Conservation (phyloP, 345 rosid species). For the Citrus australasica region DNA sequence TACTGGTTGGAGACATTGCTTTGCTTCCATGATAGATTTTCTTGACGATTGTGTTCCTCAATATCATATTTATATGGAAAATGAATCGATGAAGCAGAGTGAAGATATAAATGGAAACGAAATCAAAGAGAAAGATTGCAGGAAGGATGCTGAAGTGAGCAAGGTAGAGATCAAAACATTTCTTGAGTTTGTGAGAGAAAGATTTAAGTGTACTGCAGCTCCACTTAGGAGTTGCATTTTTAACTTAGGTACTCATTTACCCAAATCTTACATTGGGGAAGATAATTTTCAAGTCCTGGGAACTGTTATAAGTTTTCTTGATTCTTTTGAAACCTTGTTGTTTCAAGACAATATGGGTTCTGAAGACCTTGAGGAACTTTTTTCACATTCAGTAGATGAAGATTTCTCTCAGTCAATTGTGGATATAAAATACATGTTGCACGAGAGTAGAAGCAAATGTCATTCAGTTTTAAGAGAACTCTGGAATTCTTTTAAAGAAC, state of each 20-base stretch:
- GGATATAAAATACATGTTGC: background rate
- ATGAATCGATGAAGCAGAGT: background rate
- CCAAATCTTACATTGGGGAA: slow-evolving; percentile 21
- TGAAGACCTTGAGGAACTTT: background rate
- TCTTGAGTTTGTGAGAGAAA: slow-evolving; percentile 20
- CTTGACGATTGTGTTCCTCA: background rate
- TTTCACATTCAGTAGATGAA: background rate
- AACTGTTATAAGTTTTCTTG: background rate
- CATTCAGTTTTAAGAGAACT: background rate
- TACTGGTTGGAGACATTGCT: background rate
- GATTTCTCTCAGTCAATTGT: background rate
- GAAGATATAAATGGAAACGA: background rate
- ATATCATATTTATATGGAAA: background rate
- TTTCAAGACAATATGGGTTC: background rate
- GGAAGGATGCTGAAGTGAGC: background rate
- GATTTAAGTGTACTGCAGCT: background rate
- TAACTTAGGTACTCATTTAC: slow-evolving; percentile 27
- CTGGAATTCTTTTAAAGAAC: background rate
- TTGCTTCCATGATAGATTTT: background rate
- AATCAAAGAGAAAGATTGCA: background rate
- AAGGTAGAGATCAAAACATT: background rate
- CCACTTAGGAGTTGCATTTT: slow-evolving; percentile 26
- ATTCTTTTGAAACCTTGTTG: background rate
- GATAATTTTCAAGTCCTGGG: background rate
- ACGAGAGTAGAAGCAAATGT: background rate